These are phyloP conservation scores for Fusarium sp. DNA, from an alignment of 2,329 filamentous ascomycete species.

Conservation along the genomic window DNA sequence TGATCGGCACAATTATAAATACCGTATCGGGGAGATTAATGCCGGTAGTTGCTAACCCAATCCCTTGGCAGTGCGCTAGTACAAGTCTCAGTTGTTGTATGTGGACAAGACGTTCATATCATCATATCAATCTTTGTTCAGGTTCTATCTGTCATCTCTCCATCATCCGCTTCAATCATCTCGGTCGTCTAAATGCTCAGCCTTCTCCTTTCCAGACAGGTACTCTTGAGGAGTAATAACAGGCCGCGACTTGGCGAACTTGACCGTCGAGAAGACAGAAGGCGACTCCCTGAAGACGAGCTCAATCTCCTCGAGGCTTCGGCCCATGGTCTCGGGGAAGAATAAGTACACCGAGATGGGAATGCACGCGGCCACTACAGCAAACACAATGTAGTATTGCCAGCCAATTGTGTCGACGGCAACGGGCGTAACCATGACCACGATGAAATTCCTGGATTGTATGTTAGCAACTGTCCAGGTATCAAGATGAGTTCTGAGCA, in stretches of 20 bases:
- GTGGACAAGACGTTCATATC: too few species aligned
- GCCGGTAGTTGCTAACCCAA: too few species aligned
- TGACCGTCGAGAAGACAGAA: constrained; percentile 30
- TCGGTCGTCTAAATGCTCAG: constrained; percentile 16
- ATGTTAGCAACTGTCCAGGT: constrained; percentile 41
- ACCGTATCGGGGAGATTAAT: too few species aligned
- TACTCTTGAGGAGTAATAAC: constrained; percentile 29
- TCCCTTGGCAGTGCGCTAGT: too few species aligned
- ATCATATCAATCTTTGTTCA: too few species aligned
- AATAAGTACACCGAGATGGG: constrained; percentile 54
- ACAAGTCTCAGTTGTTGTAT: too few species aligned
- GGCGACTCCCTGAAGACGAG: constrained; percentile 42
- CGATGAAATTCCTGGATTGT: constrained; percentile 53
- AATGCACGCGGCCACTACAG: constrained; percentile 56
- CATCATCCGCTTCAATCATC: background rate
- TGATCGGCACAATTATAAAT: too few species aligned
- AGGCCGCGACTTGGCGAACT: constrained; percentile 31
- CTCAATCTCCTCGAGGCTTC: constrained; percentile 48
- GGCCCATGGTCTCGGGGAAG: constrained; percentile 52
- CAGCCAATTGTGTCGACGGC: constrained; percentile 68
- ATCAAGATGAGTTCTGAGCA: constrained; percentile 17
- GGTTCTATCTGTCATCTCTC: too few species aligned
- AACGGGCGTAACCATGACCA: constrained; percentile 72
- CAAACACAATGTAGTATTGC: constrained; percentile 60
- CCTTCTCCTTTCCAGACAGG: constrained; percentile 25